Base-by-base conservation (phyloP, 768 basidiomycete species). In the Mycena latifolia region DNA sequence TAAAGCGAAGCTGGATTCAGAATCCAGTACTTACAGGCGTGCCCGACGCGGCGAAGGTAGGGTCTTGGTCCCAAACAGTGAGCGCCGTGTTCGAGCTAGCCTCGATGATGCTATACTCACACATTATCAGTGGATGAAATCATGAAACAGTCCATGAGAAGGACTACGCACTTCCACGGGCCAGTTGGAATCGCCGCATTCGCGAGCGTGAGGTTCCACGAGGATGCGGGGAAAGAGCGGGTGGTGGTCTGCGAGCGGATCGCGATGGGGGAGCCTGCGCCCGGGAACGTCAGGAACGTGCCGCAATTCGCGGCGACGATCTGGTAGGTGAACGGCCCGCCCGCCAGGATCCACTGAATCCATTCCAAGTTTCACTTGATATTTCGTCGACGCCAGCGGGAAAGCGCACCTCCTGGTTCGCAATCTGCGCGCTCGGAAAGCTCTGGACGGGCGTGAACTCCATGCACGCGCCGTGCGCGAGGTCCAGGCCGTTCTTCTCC, bases 231-330 rank as follows among this genome's bases (percentile, higher is more conserved):
- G n/a, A 5, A 29, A 27, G 55, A 25, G 55, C 55, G 55, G 27
- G 55, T 55, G 14, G 55, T 55, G 15, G 55, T 41, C 55, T 55
- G 55, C 7, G 55, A 55, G 45, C 55, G 55, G 27, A 55, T n/a
- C 18, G 55, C 55, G 18, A 55, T 55, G 15, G 55, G 39, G 39
- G 55, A 55, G n/a, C 55, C 55, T 9, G 55, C 55, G 55, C 55
- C 55, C 20, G 55, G 55, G 35, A 37, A 54, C 10, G 55, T 55
- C 55, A 55, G 29, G 55, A 55, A 55, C 27, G 28, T 55, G 7
- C 41, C 27, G 41, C 55, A 55, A 25, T 55, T 55, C n/a, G n/a
- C n/a, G 55, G 39, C 45, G 20, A 55, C n/a, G 27, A 55, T 55
- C 55, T 55, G 55, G 41, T n/a, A 43, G 41, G 20, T 43, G 20